Conservation (phyloP, 345 rosid species). For the Syzygium grande region DNA sequence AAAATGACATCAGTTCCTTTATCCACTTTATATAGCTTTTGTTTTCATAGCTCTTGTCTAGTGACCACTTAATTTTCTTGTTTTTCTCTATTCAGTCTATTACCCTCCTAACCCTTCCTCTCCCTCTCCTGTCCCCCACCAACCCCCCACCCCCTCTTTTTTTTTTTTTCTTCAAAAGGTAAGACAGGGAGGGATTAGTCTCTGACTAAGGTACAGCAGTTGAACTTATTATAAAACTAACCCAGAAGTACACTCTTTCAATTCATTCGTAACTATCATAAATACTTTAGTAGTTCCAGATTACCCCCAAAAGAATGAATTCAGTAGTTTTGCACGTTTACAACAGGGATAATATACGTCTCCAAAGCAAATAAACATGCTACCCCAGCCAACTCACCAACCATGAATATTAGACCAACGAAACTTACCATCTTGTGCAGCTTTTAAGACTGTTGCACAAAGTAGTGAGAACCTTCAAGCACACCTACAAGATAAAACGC, state of each 20-base stretch:
- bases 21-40: background rate
- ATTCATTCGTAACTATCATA: background rate
- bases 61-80: too few relatives aligned
- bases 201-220: too few relatives aligned
- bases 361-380: background rate
- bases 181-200: too few relatives aligned
- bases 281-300: background rate
- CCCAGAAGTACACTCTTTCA: too few relatives aligned
- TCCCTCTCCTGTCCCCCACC: too few relatives aligned
- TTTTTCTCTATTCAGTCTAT: too few relatives aligned
- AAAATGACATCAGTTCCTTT: background rate
- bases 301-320: background rate
- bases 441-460: background rate
- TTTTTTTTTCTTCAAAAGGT: too few relatives aligned
- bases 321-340: background rate
- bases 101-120: too few relatives aligned
- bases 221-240: too few relatives aligned
- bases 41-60: background rate
- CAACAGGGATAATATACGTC: background rate
- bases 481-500: background rate
- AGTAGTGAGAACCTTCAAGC: background rate
- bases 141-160: too few relatives aligned
- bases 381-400: background rate
- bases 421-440: background rate
- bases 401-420: background rate